Percentiles rank a stretch among this genome's conserved stretches.
Evolutionary conservation across 2,329 filamentous ascomycete genomes (phyloP).

Genomic region (Colletotrichum salicis): DNA sequence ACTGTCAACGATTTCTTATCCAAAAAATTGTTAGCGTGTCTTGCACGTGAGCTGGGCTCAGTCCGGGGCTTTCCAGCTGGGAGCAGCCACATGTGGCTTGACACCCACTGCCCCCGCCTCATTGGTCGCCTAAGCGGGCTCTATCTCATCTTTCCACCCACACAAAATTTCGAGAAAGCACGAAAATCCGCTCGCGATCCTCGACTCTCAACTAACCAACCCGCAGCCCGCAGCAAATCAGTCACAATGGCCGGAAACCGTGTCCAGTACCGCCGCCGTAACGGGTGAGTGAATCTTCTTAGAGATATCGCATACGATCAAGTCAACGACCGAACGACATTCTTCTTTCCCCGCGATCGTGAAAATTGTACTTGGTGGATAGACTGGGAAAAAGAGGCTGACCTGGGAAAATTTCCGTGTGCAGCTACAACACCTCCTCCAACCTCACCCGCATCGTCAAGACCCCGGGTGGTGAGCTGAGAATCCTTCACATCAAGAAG

Average conservation of each 20-base stretch:
- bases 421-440: constrained; percentile 96
- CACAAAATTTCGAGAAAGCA: constrained; percentile 27
- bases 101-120: constrained; percentile 34
- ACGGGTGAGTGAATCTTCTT: constrained; percentile 70
- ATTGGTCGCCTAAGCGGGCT: constrained; percentile 53
- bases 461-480: constrained; percentile 95
- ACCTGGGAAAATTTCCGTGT: constrained; percentile 34
- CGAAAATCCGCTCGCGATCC: constrained; percentile 12
- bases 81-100: constrained; percentile 26
- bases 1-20: neutral
- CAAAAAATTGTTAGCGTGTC: constrained; percentile 1
- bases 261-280: constrained; percentile 79
- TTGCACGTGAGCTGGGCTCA: constrained; percentile 23
- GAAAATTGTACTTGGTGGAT: constrained; percentile 4
- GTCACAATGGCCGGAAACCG: constrained; percentile 69
- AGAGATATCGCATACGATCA: constrained; percentile 1
- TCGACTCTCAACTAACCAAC: constrained; percentile 31
- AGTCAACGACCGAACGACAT: constrained; percentile 11
- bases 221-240: constrained; percentile 50
- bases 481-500: constrained; percentile 99
- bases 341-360: neutral
- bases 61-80: neutral
- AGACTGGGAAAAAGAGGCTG: constrained; percentile 33
- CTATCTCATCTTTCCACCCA: constrained; percentile 39
- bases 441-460: constrained; percentile 97